phyloP scores from a whole-genome alignment of 805 yeast species.

The Grigorovia yakushimaensis region DNA sequence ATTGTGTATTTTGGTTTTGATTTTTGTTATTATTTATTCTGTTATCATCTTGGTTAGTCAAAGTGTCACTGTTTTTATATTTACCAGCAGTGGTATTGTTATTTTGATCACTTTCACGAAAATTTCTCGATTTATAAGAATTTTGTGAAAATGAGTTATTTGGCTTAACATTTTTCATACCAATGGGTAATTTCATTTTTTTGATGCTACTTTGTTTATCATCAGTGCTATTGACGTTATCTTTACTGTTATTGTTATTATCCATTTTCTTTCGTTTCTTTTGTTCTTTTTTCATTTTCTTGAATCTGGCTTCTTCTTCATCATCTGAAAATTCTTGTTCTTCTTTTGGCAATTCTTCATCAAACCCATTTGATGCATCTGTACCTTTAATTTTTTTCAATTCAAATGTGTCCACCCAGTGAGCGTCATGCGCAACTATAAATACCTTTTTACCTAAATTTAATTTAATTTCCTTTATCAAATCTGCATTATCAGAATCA shows the following conservation, averaged over 20 bases:
- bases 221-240: conserved; percentile 2
- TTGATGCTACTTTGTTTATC: conserved; percentile 4
- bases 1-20: conserved; percentile 1
- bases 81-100: no score
- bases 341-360: conserved; percentile 86
- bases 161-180: conserved; percentile 4
- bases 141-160: background rate
- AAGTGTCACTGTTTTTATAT: no score
- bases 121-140: conserved; percentile 7
- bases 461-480: conserved; percentile 21
- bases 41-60: no score
- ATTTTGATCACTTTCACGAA: conserved; percentile 1
- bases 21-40: background rate
- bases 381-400: conserved; percentile 70
- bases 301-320: conserved; percentile 70
- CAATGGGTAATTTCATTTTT: conserved; percentile 12
- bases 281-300: conserved; percentile 52
- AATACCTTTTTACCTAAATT: conserved; percentile 49
- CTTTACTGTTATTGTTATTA: conserved; percentile 8
- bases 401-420: conserved; percentile 66
- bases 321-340: conserved; percentile 96
- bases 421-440: conserved; percentile 73
- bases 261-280: conserved; percentile 36
- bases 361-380: conserved; percentile 91
- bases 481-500: conserved; percentile 3